Conservation (phyloP, 805 yeast species). For the Candida sanyiensis region DNA sequence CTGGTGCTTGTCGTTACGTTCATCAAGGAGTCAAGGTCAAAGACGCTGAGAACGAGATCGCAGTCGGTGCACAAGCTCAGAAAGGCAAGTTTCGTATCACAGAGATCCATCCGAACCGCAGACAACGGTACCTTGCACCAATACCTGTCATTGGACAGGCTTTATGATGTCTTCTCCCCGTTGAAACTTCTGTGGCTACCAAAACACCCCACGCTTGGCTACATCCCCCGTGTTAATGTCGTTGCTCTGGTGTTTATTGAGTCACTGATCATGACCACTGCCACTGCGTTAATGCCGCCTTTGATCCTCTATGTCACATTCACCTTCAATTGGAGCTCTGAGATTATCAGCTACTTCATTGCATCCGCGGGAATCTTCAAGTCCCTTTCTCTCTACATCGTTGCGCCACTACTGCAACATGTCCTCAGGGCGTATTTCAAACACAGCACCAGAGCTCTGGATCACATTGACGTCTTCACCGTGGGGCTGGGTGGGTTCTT, state of each 20-base stretch:
- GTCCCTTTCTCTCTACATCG: constrained; percentile 41
- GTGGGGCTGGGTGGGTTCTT: constrained; percentile 28
- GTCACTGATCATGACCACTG: constrained; percentile 34
- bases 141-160: constrained; percentile 3
- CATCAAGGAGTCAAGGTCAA: constrained; percentile 62
- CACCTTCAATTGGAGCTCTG: constrained; percentile 48
- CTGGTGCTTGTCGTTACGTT: constrained; percentile 33
- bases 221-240: constrained; percentile 40
- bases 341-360: constrained; percentile 49
- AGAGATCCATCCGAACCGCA: constrained; percentile 19
- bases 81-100: constrained; percentile 28
- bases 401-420: constrained; percentile 45
- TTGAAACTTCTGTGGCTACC: constrained; percentile 51
- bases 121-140: neutral
- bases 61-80: constrained; percentile 33
- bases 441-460: constrained; percentile 40
- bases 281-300: constrained; percentile 37
- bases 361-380: constrained; percentile 46
- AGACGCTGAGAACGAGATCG: constrained; percentile 46
- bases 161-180: constrained; percentile 36
- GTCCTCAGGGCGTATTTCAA: constrained; percentile 32
- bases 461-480: constrained; percentile 42
- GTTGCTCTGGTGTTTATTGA: constrained; percentile 46
- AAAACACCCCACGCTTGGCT: constrained; percentile 27
- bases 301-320: constrained; percentile 48